Percentiles rank a stretch among this genome's conserved stretches.
phyloP scores from a whole-genome alignment of 116 monocot genomes.

The Papilionanthe hybrid region DNA sequence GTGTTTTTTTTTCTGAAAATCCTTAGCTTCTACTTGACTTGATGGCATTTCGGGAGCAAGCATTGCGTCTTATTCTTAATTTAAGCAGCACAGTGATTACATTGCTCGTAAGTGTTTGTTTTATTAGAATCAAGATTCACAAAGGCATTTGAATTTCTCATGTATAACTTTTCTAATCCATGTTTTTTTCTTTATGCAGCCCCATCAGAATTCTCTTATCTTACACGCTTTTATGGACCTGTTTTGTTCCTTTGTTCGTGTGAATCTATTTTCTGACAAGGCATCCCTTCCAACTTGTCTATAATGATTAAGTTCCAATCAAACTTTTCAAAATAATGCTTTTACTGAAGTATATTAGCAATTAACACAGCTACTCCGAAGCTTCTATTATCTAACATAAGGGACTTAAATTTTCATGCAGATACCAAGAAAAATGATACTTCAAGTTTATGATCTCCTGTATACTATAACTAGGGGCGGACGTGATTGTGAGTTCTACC shows the following conservation, averaged over 20 bases:
- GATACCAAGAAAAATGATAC: slow-evolving; percentile 99
- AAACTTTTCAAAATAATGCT: background rate
- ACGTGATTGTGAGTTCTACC: slow-evolving; percentile 93
- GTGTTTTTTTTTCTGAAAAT: background rate
- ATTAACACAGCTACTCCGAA: background rate
- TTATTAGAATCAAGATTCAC: background rate
- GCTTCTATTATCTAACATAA: slow-evolving; percentile 7
- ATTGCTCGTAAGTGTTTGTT: slow-evolving; percentile 54
- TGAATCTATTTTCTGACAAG: slow-evolving; percentile 93
- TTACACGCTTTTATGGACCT: slow-evolving; percentile 99
- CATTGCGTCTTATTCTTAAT: slow-evolving; percentile 84
- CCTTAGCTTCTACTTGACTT: slow-evolving; percentile 85
- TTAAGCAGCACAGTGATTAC: slow-evolving; percentile 98
- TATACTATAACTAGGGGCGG: slow-evolving; percentile 74
- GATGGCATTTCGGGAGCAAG: slow-evolving; percentile 99
- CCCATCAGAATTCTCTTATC: slow-evolving; percentile 96
- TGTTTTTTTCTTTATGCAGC: slow-evolving; percentile 44
- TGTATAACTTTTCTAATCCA: background rate
- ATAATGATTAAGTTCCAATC: background rate
- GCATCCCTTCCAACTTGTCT: slow-evolving; percentile 24
- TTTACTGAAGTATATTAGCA: background rate
- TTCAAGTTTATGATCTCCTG: slow-evolving; percentile 87
- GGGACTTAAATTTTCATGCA: slow-evolving; percentile 21
- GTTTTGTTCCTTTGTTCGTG: slow-evolving; percentile 89
- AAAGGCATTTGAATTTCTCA: background rate